phyloP scores from a whole-genome alignment of 768 basidiomycete species.

The Tricholoma saponaceum region DNA sequence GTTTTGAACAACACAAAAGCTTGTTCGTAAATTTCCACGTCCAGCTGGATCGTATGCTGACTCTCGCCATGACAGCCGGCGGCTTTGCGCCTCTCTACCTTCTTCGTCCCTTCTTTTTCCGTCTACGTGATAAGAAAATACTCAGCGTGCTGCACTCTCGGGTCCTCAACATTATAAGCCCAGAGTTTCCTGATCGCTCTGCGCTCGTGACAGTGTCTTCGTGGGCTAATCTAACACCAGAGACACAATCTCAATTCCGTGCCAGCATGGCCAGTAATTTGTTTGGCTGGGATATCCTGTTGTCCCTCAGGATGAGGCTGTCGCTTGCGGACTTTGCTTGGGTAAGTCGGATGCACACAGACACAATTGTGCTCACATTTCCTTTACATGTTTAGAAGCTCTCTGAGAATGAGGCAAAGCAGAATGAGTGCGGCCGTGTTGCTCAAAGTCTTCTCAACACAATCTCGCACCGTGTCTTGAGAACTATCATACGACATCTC shows the following conservation, averaged over 20 bases:
- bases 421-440: conserved; percentile 44
- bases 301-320: conserved; percentile 53
- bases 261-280: conserved; percentile 51
- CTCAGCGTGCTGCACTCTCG: conserved; percentile 35
- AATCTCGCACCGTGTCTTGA: conserved; percentile 52
- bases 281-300: conserved; percentile 56
- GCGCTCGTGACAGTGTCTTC: conserved; percentile 25
- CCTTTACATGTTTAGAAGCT: conserved; percentile 38
- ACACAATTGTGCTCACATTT: neutral
- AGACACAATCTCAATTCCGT: conserved; percentile 42
- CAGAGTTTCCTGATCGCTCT: conserved; percentile 29
- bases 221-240: conserved; percentile 26
- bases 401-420: conserved; percentile 36
- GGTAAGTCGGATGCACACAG: conserved; percentile 26
- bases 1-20: conserved; percentile 26
- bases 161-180: conserved; percentile 43
- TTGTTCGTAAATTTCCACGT: conserved; percentile 20
- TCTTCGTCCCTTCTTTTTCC: conserved; percentile 49
- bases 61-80: conserved; percentile 20
- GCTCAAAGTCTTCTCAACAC: conserved; percentile 46
- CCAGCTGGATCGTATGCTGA: neutral
- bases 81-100: conserved; percentile 46
- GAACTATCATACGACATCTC: conserved; percentile 55
- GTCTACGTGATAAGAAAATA: conserved; percentile 32
- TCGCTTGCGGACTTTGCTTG: conserved; percentile 47